Conservation (phyloP, 345 rosid genomes). For the Raphanus sativus region DNA sequence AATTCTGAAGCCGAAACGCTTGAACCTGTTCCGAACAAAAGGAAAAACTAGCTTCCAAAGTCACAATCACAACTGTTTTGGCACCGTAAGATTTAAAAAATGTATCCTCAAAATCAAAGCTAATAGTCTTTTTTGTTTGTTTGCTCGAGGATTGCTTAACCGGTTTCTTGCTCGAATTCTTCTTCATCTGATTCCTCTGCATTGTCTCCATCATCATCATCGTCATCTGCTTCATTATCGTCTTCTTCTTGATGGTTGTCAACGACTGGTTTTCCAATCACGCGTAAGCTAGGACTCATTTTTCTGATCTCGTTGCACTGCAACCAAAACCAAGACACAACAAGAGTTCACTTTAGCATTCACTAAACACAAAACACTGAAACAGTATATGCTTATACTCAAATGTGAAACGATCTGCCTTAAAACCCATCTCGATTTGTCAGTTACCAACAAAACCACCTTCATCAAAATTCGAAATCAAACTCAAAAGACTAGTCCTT, state of each 20-base stretch:
- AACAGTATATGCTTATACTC: too few relatives aligned
- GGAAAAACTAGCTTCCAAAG: background rate
- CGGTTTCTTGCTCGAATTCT: conserved; percentile 94
- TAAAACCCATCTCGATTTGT: background rate
- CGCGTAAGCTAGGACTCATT: conserved; percentile 51
- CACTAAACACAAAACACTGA: background rate
- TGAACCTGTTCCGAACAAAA: background rate
- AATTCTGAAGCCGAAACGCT: background rate
- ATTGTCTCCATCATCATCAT: conserved; percentile 82
- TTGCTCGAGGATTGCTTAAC: conserved; percentile 10
- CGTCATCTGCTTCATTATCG: conserved; percentile 72
- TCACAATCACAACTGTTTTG: conserved; percentile 4
- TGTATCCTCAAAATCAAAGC: background rate
- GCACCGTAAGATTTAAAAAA: background rate
- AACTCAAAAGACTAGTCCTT: too few relatives aligned
- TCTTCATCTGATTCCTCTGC: conserved; percentile 94
- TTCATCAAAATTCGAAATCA: too few relatives aligned
- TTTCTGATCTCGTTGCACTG: conserved; percentile 84
- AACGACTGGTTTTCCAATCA: conserved; percentile 66
- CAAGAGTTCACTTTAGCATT: background rate
- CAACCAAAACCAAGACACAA: conserved; percentile 27
- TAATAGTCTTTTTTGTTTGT: background rate
- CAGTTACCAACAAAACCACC: too few relatives aligned
- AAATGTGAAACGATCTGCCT: background rate
- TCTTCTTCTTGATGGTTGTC: conserved; percentile 81